These are phyloP conservation scores for Trametes villosa DNA, from an alignment of 768 basidiomycete genomes.

Conservation along the genomic window DNA sequence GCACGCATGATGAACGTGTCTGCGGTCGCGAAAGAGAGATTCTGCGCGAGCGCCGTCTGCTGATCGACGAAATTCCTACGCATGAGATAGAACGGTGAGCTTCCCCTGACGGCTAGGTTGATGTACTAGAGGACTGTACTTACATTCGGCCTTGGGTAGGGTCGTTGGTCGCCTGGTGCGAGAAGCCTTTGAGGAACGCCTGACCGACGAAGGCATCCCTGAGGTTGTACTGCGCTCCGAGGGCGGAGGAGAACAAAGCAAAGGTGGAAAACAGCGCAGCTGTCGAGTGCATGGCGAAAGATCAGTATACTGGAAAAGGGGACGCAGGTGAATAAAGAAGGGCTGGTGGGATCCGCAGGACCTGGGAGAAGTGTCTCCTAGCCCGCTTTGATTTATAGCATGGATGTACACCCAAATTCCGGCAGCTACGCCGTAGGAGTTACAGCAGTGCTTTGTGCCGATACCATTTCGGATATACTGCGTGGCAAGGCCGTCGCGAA, in stretches of 20 bases:
- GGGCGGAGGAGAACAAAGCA: conserved; percentile 22
- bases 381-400: conserved; percentile 20
- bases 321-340: conserved; percentile 6
- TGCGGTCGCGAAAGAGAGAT: conserved; percentile 60
- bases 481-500: too few relatives aligned
- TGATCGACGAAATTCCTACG: conserved; percentile 49
- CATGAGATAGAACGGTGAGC: not conserved
- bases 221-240: conserved; percentile 29
- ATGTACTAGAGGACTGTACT: conserved; percentile 27
- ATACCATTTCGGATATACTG: too few relatives aligned
- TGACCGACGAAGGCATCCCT: conserved; percentile 30
- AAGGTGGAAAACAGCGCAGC: conserved; percentile 22
- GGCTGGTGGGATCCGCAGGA: conserved; percentile 15
- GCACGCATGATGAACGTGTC: conserved; percentile 60
- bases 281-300: conserved; percentile 23
- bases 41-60: conserved; percentile 53
- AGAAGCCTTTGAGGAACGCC: conserved; percentile 53
- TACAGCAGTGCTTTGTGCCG: too few relatives aligned
- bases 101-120: not conserved
- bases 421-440: not conserved
- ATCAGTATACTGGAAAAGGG: not conserved
- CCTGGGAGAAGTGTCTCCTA: conserved; percentile 8
- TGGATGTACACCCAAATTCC: conserved; percentile 1
- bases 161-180: conserved; percentile 53
- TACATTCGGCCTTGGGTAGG: conserved; percentile 75